Percentiles rank a stretch among this genome's conserved stretches.
Evolutionary conservation across 2,329 filamentous ascomycete genomes (phyloP).

Genomic region (Raffaelea albimanens): DNA sequence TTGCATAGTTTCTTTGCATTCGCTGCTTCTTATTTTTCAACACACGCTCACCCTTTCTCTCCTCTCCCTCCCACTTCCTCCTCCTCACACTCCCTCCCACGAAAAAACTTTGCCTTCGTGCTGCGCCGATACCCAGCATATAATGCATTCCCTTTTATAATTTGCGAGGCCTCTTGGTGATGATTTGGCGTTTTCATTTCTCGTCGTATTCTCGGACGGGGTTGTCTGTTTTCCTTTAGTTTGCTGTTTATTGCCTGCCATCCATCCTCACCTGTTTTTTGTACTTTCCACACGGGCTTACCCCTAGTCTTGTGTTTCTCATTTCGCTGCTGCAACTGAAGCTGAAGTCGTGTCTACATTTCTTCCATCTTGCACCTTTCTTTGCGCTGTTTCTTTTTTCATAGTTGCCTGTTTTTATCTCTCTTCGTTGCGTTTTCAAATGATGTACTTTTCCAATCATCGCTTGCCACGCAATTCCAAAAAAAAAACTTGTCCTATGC

Average conservation of each 20-base stretch:
- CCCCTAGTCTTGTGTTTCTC: not conserved
- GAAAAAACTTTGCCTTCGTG: slow-evolving; percentile 12
- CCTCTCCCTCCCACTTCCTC: not conserved
- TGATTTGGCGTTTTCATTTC: slow-evolving; percentile 6
- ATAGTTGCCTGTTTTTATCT: not conserved
- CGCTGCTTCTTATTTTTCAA: not conserved
- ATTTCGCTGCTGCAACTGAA: no score
- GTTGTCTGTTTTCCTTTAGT: not conserved
- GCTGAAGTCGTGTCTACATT: not conserved
- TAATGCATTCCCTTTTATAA: slow-evolving; percentile 33
- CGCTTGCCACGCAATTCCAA: no score
- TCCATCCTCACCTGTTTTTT: no score
- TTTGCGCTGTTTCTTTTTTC: not conserved
- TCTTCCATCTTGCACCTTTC: not conserved
- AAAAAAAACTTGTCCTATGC: no score
- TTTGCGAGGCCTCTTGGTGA: slow-evolving; percentile 9
- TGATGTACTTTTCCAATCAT: not conserved
- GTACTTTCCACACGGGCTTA: slow-evolving; percentile 1
- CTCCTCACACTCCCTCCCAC: no score
- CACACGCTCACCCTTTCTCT: not conserved
- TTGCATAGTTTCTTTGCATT: not conserved
- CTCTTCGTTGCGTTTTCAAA: not conserved
- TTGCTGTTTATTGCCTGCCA: not conserved
- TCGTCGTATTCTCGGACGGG: not conserved
- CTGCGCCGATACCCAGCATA: slow-evolving; percentile 49